Evolutionary conservation across 2,329 filamentous ascomycete genomes (phyloP).

Genomic region (Neoarthrinium moseri): DNA sequence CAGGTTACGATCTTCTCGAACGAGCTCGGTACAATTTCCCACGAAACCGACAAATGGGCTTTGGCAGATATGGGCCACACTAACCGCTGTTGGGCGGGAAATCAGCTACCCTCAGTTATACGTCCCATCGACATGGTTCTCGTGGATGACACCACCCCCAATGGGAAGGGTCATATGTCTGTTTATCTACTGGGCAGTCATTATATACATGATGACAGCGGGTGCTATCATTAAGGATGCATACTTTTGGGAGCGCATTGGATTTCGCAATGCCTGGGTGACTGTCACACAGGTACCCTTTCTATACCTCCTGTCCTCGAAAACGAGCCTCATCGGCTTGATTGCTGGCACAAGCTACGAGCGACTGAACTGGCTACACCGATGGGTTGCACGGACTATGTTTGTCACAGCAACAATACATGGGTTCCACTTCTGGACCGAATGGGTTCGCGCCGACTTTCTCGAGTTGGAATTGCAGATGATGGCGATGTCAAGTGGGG

Average conservation of each 20-base stretch:
- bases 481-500: conserved; percentile 67
- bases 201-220: conserved; percentile 56
- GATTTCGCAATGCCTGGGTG: conserved; percentile 67
- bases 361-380: conserved; percentile 70
- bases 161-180: conserved; percentile 55
- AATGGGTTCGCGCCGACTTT: conserved; percentile 61
- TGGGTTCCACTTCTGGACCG: conserved; percentile 66
- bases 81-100: conserved; percentile 57
- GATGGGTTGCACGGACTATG: conserved; percentile 70
- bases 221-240: conserved; percentile 48
- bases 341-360: conserved; percentile 66
- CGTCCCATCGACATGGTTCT: conserved; percentile 42
- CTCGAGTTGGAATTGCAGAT: conserved; percentile 56
- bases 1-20: conserved; percentile 46
- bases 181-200: conserved; percentile 56
- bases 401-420: conserved; percentile 68
- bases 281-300: conserved; percentile 63
- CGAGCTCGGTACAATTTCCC: conserved; percentile 44
- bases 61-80: conserved; percentile 55
- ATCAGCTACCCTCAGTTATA: conserved; percentile 54
- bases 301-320: conserved; percentile 60
- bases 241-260: conserved; percentile 63
- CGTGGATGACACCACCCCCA: conserved; percentile 59
- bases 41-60: conserved; percentile 48
- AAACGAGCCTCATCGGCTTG: conserved; percentile 57